Percentiles rank a stretch among this genome's conserved stretches.
These are phyloP conservation scores for Chionographis japonica DNA, from an alignment of 106 monocot genomes.

Conservation along the genomic window DNA sequence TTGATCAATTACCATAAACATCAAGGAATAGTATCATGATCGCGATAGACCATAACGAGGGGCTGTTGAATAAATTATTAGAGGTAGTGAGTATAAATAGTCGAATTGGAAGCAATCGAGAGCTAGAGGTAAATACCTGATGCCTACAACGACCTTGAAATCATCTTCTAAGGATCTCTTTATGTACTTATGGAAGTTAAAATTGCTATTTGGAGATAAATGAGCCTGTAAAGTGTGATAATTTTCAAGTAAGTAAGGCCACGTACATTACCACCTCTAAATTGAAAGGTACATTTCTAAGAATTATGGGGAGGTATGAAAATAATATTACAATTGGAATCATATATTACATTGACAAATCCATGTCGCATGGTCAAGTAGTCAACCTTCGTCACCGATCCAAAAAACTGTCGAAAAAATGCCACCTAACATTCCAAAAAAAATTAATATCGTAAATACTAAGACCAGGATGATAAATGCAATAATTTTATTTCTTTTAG, in stretches of 20 bases:
- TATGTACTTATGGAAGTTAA: constrained; percentile 47
- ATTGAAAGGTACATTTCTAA: too few species aligned
- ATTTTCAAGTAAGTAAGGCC: not conserved
- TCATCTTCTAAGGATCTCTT: constrained; percentile 50
- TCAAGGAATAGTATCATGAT: constrained; percentile 33
- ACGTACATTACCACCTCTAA: too few species aligned
- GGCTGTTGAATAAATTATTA: constrained; percentile 18
- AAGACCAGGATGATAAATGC: too few species aligned
- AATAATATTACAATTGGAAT: not conserved
- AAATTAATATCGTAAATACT: not conserved
- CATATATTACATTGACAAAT: constrained; percentile 42
- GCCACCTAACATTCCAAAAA: constrained; percentile 26
- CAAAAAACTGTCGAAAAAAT: constrained; percentile 49
- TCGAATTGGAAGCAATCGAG: not conserved
- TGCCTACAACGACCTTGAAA: constrained; percentile 48
- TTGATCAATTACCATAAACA: constrained; percentile 24
- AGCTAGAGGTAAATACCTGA: constrained; percentile 23
- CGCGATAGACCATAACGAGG: constrained; percentile 33
- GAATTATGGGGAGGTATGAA: too few species aligned
- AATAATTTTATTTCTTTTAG: too few species aligned
- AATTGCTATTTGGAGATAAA: constrained; percentile 35
- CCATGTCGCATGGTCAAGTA: constrained; percentile 59
- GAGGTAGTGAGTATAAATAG: not conserved
- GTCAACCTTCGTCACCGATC: constrained; percentile 43
- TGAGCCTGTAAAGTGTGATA: constrained; percentile 33